These are phyloP conservation scores for Penicillium capsulatum DNA, from an alignment of 2,329 filamentous ascomycete genomes.

Conservation along the genomic window DNA sequence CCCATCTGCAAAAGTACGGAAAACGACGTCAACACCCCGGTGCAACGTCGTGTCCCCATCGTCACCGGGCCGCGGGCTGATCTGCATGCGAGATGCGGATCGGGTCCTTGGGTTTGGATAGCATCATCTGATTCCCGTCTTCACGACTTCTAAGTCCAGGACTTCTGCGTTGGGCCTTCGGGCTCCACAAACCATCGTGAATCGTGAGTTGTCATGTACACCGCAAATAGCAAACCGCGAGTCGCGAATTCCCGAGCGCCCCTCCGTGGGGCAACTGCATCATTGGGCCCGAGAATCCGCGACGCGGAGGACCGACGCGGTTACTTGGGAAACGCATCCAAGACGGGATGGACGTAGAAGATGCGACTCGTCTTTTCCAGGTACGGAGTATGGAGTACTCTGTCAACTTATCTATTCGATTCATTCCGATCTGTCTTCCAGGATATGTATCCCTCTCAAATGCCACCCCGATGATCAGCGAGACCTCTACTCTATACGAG, in stretches of 20 bases:
- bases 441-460: constrained; percentile 1
- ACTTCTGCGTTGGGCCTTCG: no score
- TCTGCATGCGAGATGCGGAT: constrained; percentile 17
- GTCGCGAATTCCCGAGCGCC: constrained; percentile 13
- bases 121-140: constrained; percentile 12
- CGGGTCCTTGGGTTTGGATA: constrained; percentile 11
- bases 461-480: constrained; percentile 18
- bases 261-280: constrained; percentile 20
- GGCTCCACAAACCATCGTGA: constrained; percentile 5
- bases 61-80: constrained; percentile 9
- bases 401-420: no score
- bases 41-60: constrained; percentile 7
- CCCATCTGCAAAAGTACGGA: neutral
- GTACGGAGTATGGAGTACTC: no score
- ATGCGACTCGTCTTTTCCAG: no score
- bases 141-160: no score
- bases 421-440: no score
- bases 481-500: constrained; percentile 11
- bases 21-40: constrained; percentile 2
- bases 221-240: constrained; percentile 14
- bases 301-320: constrained; percentile 22
- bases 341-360: constrained; percentile 7
- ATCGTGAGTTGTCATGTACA: constrained; percentile 14
- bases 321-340: constrained; percentile 29
- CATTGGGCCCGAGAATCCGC: constrained; percentile 18